Evolutionary conservation across 495 filamentous ascomycete species (phyloP).

Genomic region (Neurospora sp.): DNA sequence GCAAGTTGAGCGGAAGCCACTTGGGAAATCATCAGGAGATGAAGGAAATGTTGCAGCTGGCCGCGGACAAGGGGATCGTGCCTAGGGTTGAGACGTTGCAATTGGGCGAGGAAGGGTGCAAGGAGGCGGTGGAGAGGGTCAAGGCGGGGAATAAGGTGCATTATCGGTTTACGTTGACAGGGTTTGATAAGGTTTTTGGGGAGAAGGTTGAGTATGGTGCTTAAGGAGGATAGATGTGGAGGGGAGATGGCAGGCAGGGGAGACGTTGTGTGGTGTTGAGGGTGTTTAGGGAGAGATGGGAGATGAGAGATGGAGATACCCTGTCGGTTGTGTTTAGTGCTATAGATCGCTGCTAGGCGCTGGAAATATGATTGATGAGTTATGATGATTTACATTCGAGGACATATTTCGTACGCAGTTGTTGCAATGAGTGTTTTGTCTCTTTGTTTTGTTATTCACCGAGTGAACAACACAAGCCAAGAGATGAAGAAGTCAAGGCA

Average conservation of each 20-base stretch:
- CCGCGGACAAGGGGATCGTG: constrained; percentile 63
- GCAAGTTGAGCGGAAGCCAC: constrained; percentile 57
- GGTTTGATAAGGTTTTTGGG: constrained; percentile 38
- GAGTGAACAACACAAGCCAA: too few species aligned
- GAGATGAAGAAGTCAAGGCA: neutral
- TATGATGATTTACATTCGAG: neutral
- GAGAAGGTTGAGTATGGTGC: neutral
- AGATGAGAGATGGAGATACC: neutral
- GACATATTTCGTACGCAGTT: neutral
- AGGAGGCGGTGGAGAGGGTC: constrained; percentile 59
- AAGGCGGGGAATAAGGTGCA: constrained; percentile 47
- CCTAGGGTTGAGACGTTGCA: constrained; percentile 60
- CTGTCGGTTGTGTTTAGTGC: neutral
- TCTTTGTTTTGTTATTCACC: too few species aligned
- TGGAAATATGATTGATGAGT: neutral
- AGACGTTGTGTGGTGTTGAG: neutral
- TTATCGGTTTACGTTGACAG: constrained; percentile 43
- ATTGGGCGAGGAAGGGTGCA: constrained; percentile 59
- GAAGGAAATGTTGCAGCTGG: constrained; percentile 63
- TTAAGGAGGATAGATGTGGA: neutral
- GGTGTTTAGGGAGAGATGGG: neutral
- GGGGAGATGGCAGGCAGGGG: neutral
- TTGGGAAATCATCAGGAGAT: constrained; percentile 64
- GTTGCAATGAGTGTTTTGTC: neutral
- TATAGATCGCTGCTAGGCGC: neutral